Evolutionary conservation across 345 rosid species (phyloP), one percentile per base, ranked within the genome.

Genomic region (Eucalyptus lansdowneana): DNA sequence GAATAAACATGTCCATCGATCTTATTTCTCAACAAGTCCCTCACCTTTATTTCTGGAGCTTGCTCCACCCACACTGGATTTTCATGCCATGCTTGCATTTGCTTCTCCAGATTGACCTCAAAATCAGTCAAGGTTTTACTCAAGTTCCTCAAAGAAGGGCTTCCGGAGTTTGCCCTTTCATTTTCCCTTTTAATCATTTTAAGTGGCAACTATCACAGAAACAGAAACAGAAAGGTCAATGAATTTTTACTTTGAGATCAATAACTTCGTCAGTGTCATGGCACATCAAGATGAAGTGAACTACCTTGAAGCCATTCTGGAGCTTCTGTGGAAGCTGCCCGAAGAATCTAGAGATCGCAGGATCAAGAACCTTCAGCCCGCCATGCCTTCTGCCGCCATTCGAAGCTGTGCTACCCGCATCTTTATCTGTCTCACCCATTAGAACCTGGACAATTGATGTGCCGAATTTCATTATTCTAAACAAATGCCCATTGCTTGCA

Each of bases 61-160:
- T 91, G 93, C 91, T 94, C 97, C 11, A 86, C 86, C 98, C 99
- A 97, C 3, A 93, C 92, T 45, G 98, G 94, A 90, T 96, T 96
- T 89, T 92, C 97, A 92, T 95, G 95, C 99, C 99, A 97, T 88
- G 86, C 87, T 90, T 91, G 94, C 90, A 97, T 62, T 87, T 97
- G 99, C 86, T 92, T 94, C 91, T 96, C 96, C 45, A 94, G 89
- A 92, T 94, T 94, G 47, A 93, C 86, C 88, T 91, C 92, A 31
- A 93, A 86, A 12, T 92, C 93, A 58, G 87, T 88, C 67, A 95
- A 86, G 40, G 91, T 87, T 87, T 86, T 93, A 89, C 87, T 93
- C 86, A 90, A 94, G 90, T 92, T 94, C 91, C 53, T 91, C 91
- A 91, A 87, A 62, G 90, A 88, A 86, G 93, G 89, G 90, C 88